A percentile compares a stretch with the other conserved stretches of the same genome.
Evolutionary conservation across 192 early-diverging fungal species (phyloP).

Genomic region (Diversispora epigaea): DNA sequence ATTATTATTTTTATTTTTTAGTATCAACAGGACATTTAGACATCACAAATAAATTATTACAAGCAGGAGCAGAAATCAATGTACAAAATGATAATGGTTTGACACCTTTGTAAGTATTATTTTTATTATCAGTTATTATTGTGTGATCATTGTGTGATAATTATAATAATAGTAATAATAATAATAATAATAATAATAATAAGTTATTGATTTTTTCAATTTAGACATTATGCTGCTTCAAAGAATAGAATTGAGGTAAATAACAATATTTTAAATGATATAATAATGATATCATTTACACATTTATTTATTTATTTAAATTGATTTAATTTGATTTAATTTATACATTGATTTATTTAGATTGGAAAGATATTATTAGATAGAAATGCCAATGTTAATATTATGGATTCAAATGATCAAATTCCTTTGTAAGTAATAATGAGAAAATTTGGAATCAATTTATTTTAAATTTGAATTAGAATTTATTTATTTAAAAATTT

Average conservation of each 20-base stretch:
- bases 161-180: no score
- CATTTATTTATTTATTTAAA: no score
- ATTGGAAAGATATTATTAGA: slow-evolving; percentile 44
- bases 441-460: no score
- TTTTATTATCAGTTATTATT: background rate
- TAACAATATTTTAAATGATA: no score
- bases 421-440: slow-evolving; percentile 49
- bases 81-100: slow-evolving; percentile 51
- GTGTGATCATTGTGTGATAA: no score
- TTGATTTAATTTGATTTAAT: slow-evolving; percentile 6
- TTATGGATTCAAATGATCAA: slow-evolving; percentile 49
- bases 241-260: slow-evolving; percentile 56
- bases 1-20: slow-evolving; percentile 5
- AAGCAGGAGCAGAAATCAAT: slow-evolving; percentile 43
- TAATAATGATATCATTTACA: background rate
- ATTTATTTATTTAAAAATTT: background rate
- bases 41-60: slow-evolving; percentile 40
- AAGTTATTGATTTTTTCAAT: background rate
- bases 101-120: slow-evolving; percentile 48
- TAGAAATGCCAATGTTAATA: slow-evolving; percentile 48
- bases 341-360: slow-evolving; percentile 29
- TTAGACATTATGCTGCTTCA: slow-evolving; percentile 60
- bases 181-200: no score
- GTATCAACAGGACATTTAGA: slow-evolving; percentile 49
- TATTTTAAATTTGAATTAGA: background rate